Percentiles rank a stretch among this genome's conserved stretches.
phyloP scores from a whole-genome alignment of 1,139 yeast species.

The Geotrichum bryndzae region DNA sequence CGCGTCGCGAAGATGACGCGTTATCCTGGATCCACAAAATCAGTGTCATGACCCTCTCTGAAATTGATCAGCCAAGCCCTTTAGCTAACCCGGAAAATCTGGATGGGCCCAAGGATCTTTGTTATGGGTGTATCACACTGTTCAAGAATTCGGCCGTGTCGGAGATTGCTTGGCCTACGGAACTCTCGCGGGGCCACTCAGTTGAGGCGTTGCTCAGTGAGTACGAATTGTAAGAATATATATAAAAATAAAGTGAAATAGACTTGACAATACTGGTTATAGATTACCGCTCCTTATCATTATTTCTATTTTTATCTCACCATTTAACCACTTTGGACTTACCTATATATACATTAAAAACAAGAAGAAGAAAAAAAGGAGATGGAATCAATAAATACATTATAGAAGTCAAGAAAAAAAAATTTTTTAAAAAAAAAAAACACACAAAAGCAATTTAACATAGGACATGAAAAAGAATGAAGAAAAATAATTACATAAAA shows the following conservation, averaged over 20 bases:
- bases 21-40: constrained; percentile 65
- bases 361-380: no score
- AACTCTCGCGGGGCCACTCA: constrained; percentile 1
- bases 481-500: not conserved
- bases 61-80: constrained; percentile 21
- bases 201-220: constrained; percentile 21
- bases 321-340: no score
- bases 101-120: constrained; percentile 37
- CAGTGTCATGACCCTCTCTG: constrained; percentile 58
- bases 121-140: constrained; percentile 76
- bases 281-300: no score
- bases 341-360: no score
- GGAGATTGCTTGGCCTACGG: constrained; percentile 23
- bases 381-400: no score
- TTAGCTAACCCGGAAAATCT: not conserved
- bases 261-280: no score
- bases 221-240: constrained; percentile 15
- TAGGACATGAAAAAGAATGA: not conserved
- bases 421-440: not conserved
- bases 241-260: not conserved
- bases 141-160: constrained; percentile 31
- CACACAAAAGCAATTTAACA: not conserved
- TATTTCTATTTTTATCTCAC: no score
- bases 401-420: not conserved
- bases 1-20: constrained; percentile 43